Percentiles rank a stretch among this genome's conserved stretches.
Conservation (phyloP, 129 eudicot species). For the Escallonia herrerae region DNA sequence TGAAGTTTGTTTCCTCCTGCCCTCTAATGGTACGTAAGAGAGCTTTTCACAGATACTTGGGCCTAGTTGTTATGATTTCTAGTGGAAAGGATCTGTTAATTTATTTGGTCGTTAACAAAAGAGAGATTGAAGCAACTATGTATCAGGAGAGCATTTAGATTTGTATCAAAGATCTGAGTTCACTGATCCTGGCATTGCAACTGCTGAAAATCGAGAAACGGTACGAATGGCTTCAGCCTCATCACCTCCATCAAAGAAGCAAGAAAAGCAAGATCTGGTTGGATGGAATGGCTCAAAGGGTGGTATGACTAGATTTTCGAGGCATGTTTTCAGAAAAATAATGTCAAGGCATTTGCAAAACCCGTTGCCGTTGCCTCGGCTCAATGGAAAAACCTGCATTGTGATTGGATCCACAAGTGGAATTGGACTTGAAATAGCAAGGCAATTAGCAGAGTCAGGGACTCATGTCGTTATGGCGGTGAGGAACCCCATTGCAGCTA, state of each 20-base stretch:
- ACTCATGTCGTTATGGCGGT: constrained; percentile 43
- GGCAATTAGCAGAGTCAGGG: constrained; percentile 32
- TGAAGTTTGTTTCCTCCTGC: too few species aligned
- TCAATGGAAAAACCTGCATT: constrained; percentile 34
- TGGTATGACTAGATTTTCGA: constrained; percentile 30
- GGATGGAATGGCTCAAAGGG: constrained; percentile 56
- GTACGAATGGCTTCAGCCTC: constrained; percentile 5
- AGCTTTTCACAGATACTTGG: too few species aligned
- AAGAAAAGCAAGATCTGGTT: constrained; percentile 27
- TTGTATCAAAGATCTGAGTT: too few species aligned
- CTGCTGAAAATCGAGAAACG: constrained; percentile 5
- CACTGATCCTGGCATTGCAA: too few species aligned
- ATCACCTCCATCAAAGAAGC: constrained; percentile 6
- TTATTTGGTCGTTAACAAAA: too few species aligned
- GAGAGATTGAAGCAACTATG: too few species aligned
- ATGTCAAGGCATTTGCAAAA: constrained; percentile 35
- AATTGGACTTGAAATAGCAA: constrained; percentile 43
- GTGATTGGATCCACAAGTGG: constrained; percentile 56
- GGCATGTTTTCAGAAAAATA: constrained; percentile 35
- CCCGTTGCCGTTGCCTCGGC: constrained; percentile 48
- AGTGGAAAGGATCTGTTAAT: too few species aligned
- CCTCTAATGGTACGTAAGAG: too few species aligned
- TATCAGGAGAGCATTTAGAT: too few species aligned
- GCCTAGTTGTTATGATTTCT: neutral
- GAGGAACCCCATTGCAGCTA: constrained; percentile 23